Evolutionary conservation across 2,329 filamentous ascomycete genomes (phyloP).

Genomic region (Hypomyces rosellus): DNA sequence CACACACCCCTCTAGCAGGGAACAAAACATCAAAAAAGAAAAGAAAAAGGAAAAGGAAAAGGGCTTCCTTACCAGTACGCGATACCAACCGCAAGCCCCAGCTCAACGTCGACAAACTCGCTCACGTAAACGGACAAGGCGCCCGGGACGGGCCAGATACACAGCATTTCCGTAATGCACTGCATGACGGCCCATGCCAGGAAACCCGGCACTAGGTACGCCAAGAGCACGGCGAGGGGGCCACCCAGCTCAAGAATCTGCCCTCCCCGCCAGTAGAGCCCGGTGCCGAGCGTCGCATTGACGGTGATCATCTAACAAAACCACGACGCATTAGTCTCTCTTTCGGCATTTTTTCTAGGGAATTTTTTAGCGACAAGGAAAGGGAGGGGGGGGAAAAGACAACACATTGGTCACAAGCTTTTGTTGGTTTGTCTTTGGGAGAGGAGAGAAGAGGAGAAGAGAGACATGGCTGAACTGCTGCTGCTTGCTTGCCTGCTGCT

Average conservation of each 20-base stretch:
- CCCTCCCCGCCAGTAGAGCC: constrained; percentile 25
- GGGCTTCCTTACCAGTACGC: constrained; percentile 23
- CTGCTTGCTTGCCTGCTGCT: no score
- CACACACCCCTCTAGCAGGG: no score
- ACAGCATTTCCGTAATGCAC: constrained; percentile 25
- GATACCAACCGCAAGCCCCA: constrained; percentile 26
- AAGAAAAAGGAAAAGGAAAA: no score
- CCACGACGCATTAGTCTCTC: no score
- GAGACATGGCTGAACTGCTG: no score
- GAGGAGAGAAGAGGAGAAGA: no score
- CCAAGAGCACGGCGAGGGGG: constrained; percentile 20
- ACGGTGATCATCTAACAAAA: constrained; percentile 24
- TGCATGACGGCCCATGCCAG: constrained; percentile 26
- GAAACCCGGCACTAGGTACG: constrained; percentile 22
- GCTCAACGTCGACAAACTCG: constrained; percentile 26
- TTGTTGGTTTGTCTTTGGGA: no score
- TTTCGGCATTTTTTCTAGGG: no score
- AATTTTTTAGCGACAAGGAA: no score
- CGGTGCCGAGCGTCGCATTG: constrained; percentile 22
- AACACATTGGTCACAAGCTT: no score
- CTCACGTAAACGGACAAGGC: constrained; percentile 26
- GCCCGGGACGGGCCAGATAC: constrained; percentile 27
- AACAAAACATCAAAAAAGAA: no score
- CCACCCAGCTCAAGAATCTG: constrained; percentile 23
- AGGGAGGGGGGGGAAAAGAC: no score